Evolutionary conservation across 1,284 basidiomycete species (phyloP), one percentile per base, ranked within the genome.

Genomic region (Cryptococcus amylolentus): DNA sequence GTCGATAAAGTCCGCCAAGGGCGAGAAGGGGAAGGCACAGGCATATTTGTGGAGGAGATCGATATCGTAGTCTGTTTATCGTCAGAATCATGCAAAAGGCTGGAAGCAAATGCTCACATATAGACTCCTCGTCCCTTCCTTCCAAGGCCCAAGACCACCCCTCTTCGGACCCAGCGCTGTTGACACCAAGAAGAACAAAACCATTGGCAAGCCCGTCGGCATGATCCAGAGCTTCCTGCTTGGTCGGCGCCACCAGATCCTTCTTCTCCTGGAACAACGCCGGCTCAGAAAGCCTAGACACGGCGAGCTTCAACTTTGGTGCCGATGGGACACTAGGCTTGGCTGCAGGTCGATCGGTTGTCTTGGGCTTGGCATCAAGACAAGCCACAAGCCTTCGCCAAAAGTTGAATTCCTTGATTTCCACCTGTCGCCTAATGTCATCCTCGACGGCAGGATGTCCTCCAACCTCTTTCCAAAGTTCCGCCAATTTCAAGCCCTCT

Each of bases 71-170:
- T 81, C 84, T 69, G 81, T 85, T 88, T n/a, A 6, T 20, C 31
- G 62, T 54, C 50, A 56, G 56, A 48, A 5, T 26, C 6, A 20
- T 4, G 47, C 40, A 35, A 40, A 53, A 13, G 38, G 23, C 3
- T 49, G 56, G 45, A 54, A 23, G 72, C 26, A 48, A 20, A 2
- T 23, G 71, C 84, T 65, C 68, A 91, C 88, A 83, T 12, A 91
- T 80, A 8, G 80, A 81, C n/a, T 82, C 82, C 45, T 80, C 81
- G 68, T 98, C 87, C 49, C 80, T 84, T 65, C 86, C 84, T 67
- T 98, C 91, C 42, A 98, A 79, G 60, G 82, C 85, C 18, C 90
- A 68, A 31, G 62, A 55, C 78, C 76, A 70, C 26, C 71, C 72
- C 44, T 73, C 62, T 58, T 76, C 70, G 28, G 74, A 69, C 26